Evolutionary conservation across 129 eudicot genomes (phyloP).

Genomic region (Artemisia argyi): DNA sequence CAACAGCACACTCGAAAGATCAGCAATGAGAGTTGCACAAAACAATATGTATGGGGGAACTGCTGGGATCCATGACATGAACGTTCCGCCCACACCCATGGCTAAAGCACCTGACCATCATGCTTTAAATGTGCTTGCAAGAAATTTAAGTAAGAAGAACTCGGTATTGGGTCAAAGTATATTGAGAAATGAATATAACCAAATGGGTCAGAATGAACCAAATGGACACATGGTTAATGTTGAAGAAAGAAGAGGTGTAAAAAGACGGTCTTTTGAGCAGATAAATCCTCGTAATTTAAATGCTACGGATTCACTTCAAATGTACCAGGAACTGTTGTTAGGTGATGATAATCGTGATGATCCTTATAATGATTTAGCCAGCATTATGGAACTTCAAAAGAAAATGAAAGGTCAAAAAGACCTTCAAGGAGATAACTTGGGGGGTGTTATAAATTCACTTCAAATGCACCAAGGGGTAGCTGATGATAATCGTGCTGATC

Average conservation of each 20-base stretch:
- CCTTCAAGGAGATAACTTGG: neutral
- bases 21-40: constrained; percentile 31
- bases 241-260: constrained; percentile 45
- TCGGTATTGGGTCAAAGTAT: constrained; percentile 18
- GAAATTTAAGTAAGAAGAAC: constrained; percentile 39
- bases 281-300: constrained; percentile 22
- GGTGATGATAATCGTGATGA: constrained; percentile 2
- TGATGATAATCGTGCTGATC: constrained; percentile 6
- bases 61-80: constrained; percentile 13
- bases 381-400: constrained; percentile 42
- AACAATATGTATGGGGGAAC: constrained; percentile 19
- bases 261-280: constrained; percentile 46
- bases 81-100: constrained; percentile 21
- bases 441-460: constrained; percentile 24
- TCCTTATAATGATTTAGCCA: constrained; percentile 19
- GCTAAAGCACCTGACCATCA: too few species aligned
- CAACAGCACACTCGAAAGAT: constrained; percentile 29
- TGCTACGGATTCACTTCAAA: constrained; percentile 28
- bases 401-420: constrained; percentile 40
- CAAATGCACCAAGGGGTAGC: constrained; percentile 29
- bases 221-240: constrained; percentile 22
- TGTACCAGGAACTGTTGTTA: constrained; percentile 32
- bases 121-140: constrained; percentile 53
- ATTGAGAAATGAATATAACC: constrained; percentile 24
- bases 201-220: constrained; percentile 25